Evolutionary conservation across 2,329 filamentous ascomycete genomes (phyloP), one percentile per base, ranked within the genome.

Genomic region (Penicillium sclerotiorum): DNA sequence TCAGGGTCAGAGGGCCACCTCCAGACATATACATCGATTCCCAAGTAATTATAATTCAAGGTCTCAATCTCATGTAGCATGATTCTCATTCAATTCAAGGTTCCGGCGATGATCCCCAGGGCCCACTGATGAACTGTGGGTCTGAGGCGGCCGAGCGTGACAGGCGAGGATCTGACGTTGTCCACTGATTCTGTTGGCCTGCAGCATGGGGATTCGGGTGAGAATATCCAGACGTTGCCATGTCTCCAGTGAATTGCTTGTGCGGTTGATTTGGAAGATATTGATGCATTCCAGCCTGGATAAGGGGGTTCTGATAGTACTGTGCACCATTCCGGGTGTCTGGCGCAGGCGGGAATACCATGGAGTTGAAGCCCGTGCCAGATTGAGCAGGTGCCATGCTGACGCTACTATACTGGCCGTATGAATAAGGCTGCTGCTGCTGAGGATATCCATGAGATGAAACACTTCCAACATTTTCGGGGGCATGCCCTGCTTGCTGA

Each of bases 61-160:
- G 2, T 33, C 13, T 4, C 15, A 33, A n/a, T n/a, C 15, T 20
- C 25, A 42, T 30, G 17, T 18, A 20, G 8, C 18, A 12, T 32
- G 5, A 28, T 33, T 11, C 22, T n/a, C 23, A 30, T 15, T 22
- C 9, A 32, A 27, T 30, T 38, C 43, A 23, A 46, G 43, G 51
- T 9, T 55, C 51, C 11, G 49, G 55, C 8, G 53, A 43, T 1
- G 54, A 59, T 25, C 61, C 52, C 63, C 62, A 66, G 12, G 63
- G 62, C 8, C 63, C 64, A 47, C 61, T 66, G 6, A 66, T 56
- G 33, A 66, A 67, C n/a, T 63, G 62, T n/a, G 62, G 52, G 50
- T 64, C 61, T 3, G 60, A 60, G 5, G 36, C 23, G 13, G 52
- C 52, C 12, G 44, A 47, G 5, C 52, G 53, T 3, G 47, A 49